A percentile compares a stretch with the other conserved stretches of the same genome.
These are phyloP conservation scores for Aquilaria agallochum DNA, from an alignment of 441 rosid genomes.

Conservation along the genomic window DNA sequence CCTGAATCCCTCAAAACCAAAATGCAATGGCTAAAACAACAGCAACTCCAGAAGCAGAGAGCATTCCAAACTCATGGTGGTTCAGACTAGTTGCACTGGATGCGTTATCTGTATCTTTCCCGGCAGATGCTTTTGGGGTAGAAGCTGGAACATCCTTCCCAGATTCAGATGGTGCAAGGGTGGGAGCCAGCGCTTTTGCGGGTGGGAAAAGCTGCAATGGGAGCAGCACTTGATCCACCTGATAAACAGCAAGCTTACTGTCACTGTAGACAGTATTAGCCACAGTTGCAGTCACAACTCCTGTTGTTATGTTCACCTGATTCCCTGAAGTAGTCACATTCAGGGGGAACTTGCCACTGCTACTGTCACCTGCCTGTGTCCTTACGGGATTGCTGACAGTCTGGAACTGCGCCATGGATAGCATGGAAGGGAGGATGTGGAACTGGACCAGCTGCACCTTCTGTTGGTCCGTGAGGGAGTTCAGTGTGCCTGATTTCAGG, in stretches of 20 bases:
- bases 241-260: constrained; percentile 66
- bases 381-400: constrained; percentile 84
- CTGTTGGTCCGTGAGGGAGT: constrained; percentile 62
- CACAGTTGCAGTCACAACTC: constrained; percentile 64
- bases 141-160: constrained; percentile 46
- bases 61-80: not conserved
- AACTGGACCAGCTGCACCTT: constrained; percentile 81
- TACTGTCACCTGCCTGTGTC: constrained; percentile 76
- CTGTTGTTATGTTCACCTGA: constrained; percentile 78
- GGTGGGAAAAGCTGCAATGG: constrained; percentile 61
- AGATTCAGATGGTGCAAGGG: constrained; percentile 46
- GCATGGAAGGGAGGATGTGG: constrained; percentile 62
- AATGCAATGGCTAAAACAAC: constrained; percentile 29
- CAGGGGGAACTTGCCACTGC: constrained; percentile 52
- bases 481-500: constrained; percentile 68
- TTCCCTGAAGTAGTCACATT: constrained; percentile 79
- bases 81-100: constrained; percentile 32
- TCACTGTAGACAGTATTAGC: constrained; percentile 54
- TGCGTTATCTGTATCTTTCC: constrained; percentile 30
- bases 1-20: constrained; percentile 27
- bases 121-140: constrained; percentile 45
- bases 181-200: constrained; percentile 36
- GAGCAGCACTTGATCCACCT: constrained; percentile 73
- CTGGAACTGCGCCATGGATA: constrained; percentile 69
- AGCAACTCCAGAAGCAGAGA: constrained; percentile 15